These are phyloP conservation scores for Chrysopogon serrulatus DNA, from an alignment of 176 grass and related monocot species.

Conservation along the genomic window DNA sequence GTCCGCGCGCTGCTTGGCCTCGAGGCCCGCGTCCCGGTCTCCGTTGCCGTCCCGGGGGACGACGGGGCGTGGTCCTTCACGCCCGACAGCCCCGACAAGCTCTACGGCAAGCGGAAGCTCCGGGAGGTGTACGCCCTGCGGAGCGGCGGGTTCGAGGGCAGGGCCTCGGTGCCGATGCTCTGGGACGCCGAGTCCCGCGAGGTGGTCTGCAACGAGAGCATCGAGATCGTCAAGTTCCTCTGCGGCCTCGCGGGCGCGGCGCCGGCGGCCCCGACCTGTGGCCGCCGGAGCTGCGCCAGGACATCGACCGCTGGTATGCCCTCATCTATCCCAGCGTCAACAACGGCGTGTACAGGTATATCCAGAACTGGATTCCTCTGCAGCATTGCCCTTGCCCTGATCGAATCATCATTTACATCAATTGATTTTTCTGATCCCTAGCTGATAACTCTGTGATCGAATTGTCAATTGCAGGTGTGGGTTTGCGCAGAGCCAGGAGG, in stretches of 20 bases:
- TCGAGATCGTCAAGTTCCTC: conserved; percentile 81
- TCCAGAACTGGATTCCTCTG: neutral
- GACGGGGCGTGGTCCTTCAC: conserved; percentile 83
- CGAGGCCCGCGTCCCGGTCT: conserved; percentile 44
- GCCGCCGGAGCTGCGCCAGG: conserved; percentile 56
- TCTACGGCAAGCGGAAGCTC: conserved; percentile 66
- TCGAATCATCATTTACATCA: neutral
- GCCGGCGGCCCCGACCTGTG: conserved; percentile 37
- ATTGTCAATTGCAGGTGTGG: conserved; percentile 46
- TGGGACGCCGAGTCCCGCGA: conserved; percentile 75
- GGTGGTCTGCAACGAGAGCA: conserved; percentile 96
- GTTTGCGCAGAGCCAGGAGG: conserved; percentile 91
- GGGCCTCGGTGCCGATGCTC: conserved; percentile 83
- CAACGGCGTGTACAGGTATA: conserved; percentile 81
- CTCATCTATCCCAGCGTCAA: conserved; percentile 82
- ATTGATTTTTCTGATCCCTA: neutral
- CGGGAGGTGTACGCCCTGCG: conserved; percentile 76
- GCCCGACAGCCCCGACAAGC: conserved; percentile 39
- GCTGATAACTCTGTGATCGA: too few relatives aligned
- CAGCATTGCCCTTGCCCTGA: neutral
- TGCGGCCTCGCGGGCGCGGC: conserved; percentile 22
- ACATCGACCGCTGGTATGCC: conserved; percentile 82
- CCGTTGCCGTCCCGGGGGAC: conserved; percentile 52
- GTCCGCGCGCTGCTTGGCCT: conserved; percentile 61
- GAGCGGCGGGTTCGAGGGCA: conserved; percentile 66